Evolutionary conservation across 2,329 filamentous ascomycete genomes (phyloP), one percentile per base, ranked within the genome.

Genomic region (Microsporum audouinii): DNA sequence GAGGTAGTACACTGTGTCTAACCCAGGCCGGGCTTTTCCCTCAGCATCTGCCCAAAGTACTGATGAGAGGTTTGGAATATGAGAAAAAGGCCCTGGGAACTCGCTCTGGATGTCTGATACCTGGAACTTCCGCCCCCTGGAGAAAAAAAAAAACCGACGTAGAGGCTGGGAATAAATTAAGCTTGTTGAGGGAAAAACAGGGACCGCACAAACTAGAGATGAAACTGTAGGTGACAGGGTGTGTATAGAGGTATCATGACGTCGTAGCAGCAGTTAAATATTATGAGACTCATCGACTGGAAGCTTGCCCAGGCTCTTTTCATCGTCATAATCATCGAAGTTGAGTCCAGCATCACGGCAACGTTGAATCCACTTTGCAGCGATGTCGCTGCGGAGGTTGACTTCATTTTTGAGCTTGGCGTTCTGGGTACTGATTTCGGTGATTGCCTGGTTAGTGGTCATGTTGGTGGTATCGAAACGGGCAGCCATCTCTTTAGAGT

Each of bases 341-440:
- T 76, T 73, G 5, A 78, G 69, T n/a, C 76, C 76, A 1, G 75
- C 75, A 43, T 78, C 76, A 47, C 75, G 74, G 67, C 75, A 77
- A 61, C 77, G 73, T 59, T 76, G 71, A 43, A 78, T 70, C 77
- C 77, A 79, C 66, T 79, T 79, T 17, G 68, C 60, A 5, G 73
- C 74, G 56, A 76, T 94, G 67, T 95, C 89, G 69, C 92, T 95
- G 65, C 88, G 91, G 34, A 86, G 82, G 70, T 88, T 92, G 58
- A 96, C 84, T 75, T 97, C 92, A 14, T 86, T 85, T 77, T 97
- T 97, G 75, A 96, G 91, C 73, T 96, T 92, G 65, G 95, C 91
- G 72, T 96, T 96, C 65, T 94, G 88, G 14, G 88, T 84, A 72
- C 96, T 92, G 68, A 96, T 95, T 73, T 96, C 91, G 72, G 94